phyloP scores from a whole-genome alignment of 2,329 filamentous ascomycete genomes.

The Cordyceps farinosa region DNA sequence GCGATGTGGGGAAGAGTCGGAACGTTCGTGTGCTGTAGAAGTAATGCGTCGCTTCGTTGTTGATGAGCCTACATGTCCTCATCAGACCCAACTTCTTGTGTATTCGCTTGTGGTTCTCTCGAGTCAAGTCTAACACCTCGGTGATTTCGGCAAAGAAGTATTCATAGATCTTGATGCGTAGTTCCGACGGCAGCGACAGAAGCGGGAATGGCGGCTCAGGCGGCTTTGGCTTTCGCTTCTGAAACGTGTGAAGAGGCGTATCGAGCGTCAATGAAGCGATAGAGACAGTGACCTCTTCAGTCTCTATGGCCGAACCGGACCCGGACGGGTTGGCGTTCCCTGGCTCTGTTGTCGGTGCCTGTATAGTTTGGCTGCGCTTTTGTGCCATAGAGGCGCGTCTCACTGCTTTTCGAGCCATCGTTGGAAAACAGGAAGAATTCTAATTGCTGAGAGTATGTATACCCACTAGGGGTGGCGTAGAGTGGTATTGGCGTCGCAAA shows the following conservation, averaged over 20 bases:
- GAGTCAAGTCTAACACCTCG: conserved; percentile 62
- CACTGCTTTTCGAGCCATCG: conserved; percentile 25
- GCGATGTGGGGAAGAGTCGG: conserved; percentile 63
- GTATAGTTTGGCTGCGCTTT: neutral
- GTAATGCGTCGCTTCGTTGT: conserved; percentile 59
- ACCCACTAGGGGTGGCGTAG: conserved; percentile 18
- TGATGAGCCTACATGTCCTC: conserved; percentile 57
- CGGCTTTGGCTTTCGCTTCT: conserved; percentile 28
- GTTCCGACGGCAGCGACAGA: conserved; percentile 63
- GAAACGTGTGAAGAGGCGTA: conserved; percentile 32
- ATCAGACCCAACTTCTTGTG: conserved; percentile 58
- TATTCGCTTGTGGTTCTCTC: conserved; percentile 60
- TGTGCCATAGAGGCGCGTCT: conserved; percentile 33
- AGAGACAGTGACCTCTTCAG: conserved; percentile 39
- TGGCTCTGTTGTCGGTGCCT: conserved; percentile 22
- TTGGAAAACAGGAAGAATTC: neutral
- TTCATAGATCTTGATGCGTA: conserved; percentile 66
- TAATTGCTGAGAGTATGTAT: neutral
- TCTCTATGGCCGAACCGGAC: conserved; percentile 36
- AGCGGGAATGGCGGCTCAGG: conserved; percentile 56
- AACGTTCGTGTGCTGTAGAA: conserved; percentile 63
- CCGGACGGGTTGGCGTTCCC: conserved; percentile 29
- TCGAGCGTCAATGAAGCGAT: conserved; percentile 44
- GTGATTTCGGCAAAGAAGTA: conserved; percentile 55
- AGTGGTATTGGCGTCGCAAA: neutral